phyloP scores from a whole-genome alignment of 257 asterid genomes.

The Fraxinus quadrangulata region DNA sequence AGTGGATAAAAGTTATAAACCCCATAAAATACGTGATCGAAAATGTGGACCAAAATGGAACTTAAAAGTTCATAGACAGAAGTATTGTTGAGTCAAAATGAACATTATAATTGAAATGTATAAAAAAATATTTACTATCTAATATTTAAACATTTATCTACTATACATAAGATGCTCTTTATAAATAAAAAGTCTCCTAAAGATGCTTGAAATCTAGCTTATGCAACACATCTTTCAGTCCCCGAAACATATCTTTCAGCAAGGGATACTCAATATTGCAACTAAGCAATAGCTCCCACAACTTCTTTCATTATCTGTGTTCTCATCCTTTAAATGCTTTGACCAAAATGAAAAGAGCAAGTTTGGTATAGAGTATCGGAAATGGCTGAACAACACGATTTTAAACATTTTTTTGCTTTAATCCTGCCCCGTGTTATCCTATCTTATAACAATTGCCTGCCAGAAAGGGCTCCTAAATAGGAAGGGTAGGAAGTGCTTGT shows the following conservation, averaged over 20 bases:
- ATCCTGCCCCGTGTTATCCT: background rate
- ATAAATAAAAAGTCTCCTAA: too few relatives aligned
- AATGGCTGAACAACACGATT: background rate
- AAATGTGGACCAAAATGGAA: too few relatives aligned
- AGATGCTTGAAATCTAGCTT: conserved; percentile 26
- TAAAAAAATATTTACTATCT: too few relatives aligned
- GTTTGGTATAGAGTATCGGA: background rate
- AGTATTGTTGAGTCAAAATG: too few relatives aligned
- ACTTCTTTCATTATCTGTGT: conserved; percentile 18
- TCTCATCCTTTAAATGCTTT: conserved; percentile 42
- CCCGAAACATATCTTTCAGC: conserved; percentile 45
- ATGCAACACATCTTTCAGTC: conserved; percentile 54
- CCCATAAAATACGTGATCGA: too few relatives aligned
- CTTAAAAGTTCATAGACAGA: too few relatives aligned
- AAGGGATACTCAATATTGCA: conserved; percentile 47
- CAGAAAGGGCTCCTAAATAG: background rate
- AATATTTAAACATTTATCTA: too few relatives aligned
- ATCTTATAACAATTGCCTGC: background rate
- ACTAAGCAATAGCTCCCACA: conserved; percentile 56
- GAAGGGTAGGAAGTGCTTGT: conserved; percentile 35
- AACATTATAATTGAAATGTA: too few relatives aligned
- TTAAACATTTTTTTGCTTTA: background rate
- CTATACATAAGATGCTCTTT: too few relatives aligned
- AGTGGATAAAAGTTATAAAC: too few relatives aligned
- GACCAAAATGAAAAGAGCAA: background rate